Conservation (phyloP, 352 stramenopile genomes). For the Peronospora tabacina region DNA sequence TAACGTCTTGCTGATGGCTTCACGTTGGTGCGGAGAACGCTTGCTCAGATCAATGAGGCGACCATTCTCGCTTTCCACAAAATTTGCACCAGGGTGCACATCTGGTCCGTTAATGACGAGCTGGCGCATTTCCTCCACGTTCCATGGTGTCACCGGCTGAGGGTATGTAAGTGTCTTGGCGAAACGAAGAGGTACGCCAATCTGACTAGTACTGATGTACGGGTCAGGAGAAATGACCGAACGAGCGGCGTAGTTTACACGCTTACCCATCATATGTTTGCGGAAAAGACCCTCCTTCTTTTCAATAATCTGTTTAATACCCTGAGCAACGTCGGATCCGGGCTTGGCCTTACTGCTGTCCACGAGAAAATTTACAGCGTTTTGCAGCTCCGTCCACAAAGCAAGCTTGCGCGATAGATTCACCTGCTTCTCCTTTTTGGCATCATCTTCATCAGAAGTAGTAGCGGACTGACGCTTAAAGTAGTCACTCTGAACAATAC, state of each 20-base stretch:
- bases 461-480: constrained; percentile 42
- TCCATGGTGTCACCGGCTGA: constrained; percentile 96
- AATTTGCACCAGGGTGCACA: constrained; percentile 96
- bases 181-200: constrained; percentile 97
- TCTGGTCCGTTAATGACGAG: constrained; percentile 95
- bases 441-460: constrained; percentile 52
- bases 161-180: constrained; percentile 97
- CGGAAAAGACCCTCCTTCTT: constrained; percentile 99
- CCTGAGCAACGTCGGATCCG: constrained; percentile 60
- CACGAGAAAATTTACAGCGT: constrained; percentile 75
- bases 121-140: constrained; percentile 94
- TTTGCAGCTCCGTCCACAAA: constrained; percentile 97
- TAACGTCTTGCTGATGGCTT: constrained; percentile 94
- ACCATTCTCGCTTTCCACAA: constrained; percentile 94
- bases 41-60: constrained; percentile 92
- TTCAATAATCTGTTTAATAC: constrained; percentile 98
- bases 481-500: constrained; percentile 73
- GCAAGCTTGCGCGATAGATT: constrained; percentile 89
- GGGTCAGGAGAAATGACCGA: constrained; percentile 99
- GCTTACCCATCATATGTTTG: constrained; percentile 98
- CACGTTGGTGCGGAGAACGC: constrained; percentile 88
- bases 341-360: constrained; percentile 74
- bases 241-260: constrained; percentile 98
- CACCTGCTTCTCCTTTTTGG: constrained; percentile 45
- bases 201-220: constrained; percentile 99